phyloP scores from a whole-genome alignment of 2,329 filamentous ascomycete genomes.

The Mollisiaceae sp. region DNA sequence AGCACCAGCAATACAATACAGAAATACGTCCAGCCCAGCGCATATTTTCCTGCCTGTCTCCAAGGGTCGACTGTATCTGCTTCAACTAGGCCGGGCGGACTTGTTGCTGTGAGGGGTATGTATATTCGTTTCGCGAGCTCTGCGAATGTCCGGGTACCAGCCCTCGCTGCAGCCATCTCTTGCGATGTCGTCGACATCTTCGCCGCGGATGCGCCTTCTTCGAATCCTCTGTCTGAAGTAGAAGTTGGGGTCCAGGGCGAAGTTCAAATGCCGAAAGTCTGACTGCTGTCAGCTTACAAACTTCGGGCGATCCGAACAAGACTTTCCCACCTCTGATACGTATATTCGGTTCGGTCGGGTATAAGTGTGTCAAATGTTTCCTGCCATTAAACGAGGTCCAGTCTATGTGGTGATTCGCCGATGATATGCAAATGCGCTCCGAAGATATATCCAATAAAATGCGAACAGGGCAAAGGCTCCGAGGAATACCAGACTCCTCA shows the following conservation, averaged over 20 bases:
- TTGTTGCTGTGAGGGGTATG: conserved; percentile 64
- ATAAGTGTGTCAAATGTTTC: conserved; percentile 14
- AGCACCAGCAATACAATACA: conserved; percentile 71
- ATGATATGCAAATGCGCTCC: conserved; percentile 27
- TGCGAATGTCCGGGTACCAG: conserved; percentile 37
- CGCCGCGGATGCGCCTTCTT: conserved; percentile 4
- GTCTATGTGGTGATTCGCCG: conserved; percentile 21
- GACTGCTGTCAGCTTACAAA: conserved; percentile 25
- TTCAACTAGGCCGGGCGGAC: conserved; percentile 65
- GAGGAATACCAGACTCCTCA: conserved; percentile 48
- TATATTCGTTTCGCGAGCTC: conserved; percentile 54
- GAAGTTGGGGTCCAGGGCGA: conserved; percentile 13
- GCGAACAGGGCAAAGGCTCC: conserved; percentile 21
- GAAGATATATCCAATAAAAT: conserved; percentile 24
- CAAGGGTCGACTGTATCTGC: conserved; percentile 77
- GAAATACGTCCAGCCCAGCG: conserved; percentile 87
- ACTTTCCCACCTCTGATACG: conserved; percentile 10
- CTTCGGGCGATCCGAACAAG: conserved; percentile 6
- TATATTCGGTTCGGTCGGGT: conserved; percentile 15
- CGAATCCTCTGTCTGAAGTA: conserved; percentile 9
- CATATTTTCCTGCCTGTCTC: conserved; percentile 83
- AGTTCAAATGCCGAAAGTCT: conserved; percentile 20
- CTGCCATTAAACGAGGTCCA: conserved; percentile 22
- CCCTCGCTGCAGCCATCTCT: conserved; percentile 29
- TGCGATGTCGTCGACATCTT: conserved; percentile 24